Percentiles rank a stretch among this genome's conserved stretches.
Evolutionary conservation across 257 asterid species (phyloP).

Genomic region (Lycium barbarum): DNA sequence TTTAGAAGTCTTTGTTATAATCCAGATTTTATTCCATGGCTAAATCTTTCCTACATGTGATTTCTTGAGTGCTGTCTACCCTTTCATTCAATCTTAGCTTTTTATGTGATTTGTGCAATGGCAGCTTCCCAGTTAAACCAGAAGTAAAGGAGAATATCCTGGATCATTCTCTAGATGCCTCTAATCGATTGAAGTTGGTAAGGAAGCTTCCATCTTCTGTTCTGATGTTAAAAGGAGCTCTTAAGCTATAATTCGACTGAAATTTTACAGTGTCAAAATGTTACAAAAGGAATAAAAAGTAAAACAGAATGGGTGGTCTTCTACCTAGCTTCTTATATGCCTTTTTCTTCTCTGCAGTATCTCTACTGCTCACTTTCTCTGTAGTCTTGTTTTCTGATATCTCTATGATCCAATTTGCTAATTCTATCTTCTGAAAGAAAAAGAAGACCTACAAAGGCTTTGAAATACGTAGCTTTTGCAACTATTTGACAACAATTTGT

Average conservation of each 20-base stretch:
- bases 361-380: neutral
- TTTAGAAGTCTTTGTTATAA: neutral
- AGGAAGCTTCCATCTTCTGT: constrained; percentile 37
- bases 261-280: neutral
- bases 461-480: neutral
- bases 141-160: constrained; percentile 49
- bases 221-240: constrained; percentile 21
- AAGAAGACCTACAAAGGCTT: neutral
- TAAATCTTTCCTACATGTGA: constrained; percentile 16
- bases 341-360: neutral
- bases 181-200: constrained; percentile 61
- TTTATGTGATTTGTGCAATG: constrained; percentile 37
- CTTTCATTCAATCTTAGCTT: constrained; percentile 18
- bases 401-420: constrained; percentile 12
- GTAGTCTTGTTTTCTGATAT: neutral
- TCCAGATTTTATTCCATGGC: neutral
- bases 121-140: constrained; percentile 71
- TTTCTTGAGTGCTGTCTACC: neutral
- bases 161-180: constrained; percentile 49
- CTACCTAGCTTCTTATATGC: neutral
- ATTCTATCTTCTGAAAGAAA: neutral
- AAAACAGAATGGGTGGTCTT: neutral
- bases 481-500: neutral
- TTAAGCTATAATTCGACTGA: neutral
- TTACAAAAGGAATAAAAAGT: neutral